phyloP scores from a whole-genome alignment of 2,329 filamentous ascomycete species.

The Cladosporium sp. region DNA sequence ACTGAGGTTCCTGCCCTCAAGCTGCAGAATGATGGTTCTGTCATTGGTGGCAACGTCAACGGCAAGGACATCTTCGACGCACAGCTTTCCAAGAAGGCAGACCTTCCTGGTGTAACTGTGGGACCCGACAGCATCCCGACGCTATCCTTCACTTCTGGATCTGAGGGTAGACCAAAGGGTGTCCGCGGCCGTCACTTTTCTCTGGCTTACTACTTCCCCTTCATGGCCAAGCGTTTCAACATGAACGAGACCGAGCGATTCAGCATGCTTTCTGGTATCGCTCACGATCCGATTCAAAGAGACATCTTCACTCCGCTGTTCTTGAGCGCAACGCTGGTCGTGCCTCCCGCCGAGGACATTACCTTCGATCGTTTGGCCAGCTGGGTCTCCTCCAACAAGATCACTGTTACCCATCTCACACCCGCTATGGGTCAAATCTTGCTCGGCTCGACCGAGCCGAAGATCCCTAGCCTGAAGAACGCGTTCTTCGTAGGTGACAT shows the following conservation, averaged over 20 bases:
- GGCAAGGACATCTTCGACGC: constrained; percentile 58
- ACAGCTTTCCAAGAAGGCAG: constrained; percentile 46
- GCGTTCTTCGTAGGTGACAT: constrained; percentile 93
- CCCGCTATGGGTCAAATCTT: constrained; percentile 96
- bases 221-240: constrained; percentile 83
- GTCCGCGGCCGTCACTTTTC: constrained; percentile 83
- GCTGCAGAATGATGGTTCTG: constrained; percentile 62
- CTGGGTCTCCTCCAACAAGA: constrained; percentile 72
- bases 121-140: constrained; percentile 81
- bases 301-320: constrained; percentile 91
- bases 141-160: constrained; percentile 57
- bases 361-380: constrained; percentile 77
- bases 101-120: constrained; percentile 65
- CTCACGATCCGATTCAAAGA: constrained; percentile 58
- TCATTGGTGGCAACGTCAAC: constrained; percentile 61
- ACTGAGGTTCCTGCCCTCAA: constrained; percentile 68
- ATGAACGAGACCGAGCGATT: constrained; percentile 68
- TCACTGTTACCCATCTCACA: constrained; percentile 81
- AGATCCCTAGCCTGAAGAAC: constrained; percentile 52
- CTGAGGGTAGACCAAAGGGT: constrained; percentile 75
- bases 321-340: constrained; percentile 70
- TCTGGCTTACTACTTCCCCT: constrained; percentile 79
- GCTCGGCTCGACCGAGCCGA: constrained; percentile 73
- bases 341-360: constrained; percentile 78
- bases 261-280: constrained; percentile 78